A percentile compares a stretch with the other conserved stretches of the same genome.
These are phyloP conservation scores for Talaromyces sp. DNA, from an alignment of 2,329 filamentous ascomycete species.

Conservation along the genomic window DNA sequence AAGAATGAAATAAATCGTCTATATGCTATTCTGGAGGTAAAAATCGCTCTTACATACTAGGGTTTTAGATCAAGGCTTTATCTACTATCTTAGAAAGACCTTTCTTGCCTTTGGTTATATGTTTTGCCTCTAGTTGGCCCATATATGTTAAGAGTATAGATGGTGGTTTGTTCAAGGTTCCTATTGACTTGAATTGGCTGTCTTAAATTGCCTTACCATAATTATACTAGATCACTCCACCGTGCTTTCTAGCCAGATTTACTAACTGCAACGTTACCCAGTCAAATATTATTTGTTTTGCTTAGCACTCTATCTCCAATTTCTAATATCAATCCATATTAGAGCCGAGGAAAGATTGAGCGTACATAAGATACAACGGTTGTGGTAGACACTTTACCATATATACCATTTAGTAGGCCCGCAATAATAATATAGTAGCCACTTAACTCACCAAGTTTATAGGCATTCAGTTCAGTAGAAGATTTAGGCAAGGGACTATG, in stretches of 20 bases:
- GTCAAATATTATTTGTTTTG: conserved; percentile 18
- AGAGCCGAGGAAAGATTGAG: not conserved
- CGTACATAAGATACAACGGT: not conserved
- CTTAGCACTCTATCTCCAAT: conserved; percentile 19
- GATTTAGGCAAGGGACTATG: conserved; percentile 8
- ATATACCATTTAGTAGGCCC: not conserved
- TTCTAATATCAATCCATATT: conserved; percentile 19
- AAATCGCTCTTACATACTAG: not conserved
- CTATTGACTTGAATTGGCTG: not conserved
- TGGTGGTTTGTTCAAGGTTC: not conserved
- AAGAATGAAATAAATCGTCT: not conserved
- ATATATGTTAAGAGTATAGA: not conserved
- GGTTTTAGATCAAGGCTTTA: not conserved
- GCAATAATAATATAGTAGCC: not conserved
- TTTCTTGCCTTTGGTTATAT: not conserved
- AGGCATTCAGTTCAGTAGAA: not conserved
- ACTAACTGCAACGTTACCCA: conserved; percentile 26
- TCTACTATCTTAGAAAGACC: not conserved
- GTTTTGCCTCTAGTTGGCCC: not conserved
- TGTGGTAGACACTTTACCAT: not conserved
- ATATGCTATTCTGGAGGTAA: not conserved
- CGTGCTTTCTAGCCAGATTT: not conserved
- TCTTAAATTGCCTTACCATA: not conserved
- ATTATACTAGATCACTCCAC: conserved; percentile 4
- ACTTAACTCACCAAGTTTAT: not conserved